Conservation (phyloP, 768 basidiomycete species). For the Tubosaeta sp. region DNA sequence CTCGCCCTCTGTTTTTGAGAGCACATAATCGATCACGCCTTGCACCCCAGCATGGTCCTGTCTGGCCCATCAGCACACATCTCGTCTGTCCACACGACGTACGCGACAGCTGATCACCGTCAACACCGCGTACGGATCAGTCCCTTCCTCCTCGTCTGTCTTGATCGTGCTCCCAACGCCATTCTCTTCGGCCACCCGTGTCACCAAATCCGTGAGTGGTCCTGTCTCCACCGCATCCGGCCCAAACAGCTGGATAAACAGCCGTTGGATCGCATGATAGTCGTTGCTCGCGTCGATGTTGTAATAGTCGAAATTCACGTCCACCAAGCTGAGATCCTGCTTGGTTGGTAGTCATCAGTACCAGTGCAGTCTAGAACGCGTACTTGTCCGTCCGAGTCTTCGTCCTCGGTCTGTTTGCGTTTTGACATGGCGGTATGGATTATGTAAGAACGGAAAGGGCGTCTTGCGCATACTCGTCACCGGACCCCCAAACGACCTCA, state of each 20-base stretch:
- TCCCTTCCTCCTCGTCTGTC: conserved; percentile 51
- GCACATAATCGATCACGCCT: conserved; percentile 65
- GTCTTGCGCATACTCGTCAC: not conserved
- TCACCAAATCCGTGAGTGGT: conserved; percentile 74
- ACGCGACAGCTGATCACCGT: conserved; percentile 81
- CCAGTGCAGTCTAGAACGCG: conserved; percentile 19
- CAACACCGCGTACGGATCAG: conserved; percentile 83
- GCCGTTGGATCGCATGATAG: conserved; percentile 79
- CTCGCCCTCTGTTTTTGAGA: conserved; percentile 52
- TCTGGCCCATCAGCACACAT: not conserved
- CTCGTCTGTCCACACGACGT: conserved; percentile 4
- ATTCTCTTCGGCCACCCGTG: conserved; percentile 68
- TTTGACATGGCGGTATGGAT: conserved; percentile 42
- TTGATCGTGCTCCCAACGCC: conserved; percentile 87
- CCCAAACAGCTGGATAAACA: conserved; percentile 61
- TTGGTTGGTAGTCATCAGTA: conserved; percentile 12
- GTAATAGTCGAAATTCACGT: conserved; percentile 79
- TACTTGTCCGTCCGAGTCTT: conserved; percentile 37
- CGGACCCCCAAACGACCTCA: conserved; percentile 1
- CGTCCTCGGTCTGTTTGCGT: conserved; percentile 42
- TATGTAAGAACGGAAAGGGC: conserved; percentile 12
- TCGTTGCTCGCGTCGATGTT: conserved; percentile 78
- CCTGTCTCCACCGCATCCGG: conserved; percentile 73
- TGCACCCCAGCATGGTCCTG: conserved; percentile 72
- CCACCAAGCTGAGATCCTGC: conserved; percentile 13